Evolutionary conservation across 2,329 filamentous ascomycete genomes (phyloP).

Genomic region (Fulvia fulva): DNA sequence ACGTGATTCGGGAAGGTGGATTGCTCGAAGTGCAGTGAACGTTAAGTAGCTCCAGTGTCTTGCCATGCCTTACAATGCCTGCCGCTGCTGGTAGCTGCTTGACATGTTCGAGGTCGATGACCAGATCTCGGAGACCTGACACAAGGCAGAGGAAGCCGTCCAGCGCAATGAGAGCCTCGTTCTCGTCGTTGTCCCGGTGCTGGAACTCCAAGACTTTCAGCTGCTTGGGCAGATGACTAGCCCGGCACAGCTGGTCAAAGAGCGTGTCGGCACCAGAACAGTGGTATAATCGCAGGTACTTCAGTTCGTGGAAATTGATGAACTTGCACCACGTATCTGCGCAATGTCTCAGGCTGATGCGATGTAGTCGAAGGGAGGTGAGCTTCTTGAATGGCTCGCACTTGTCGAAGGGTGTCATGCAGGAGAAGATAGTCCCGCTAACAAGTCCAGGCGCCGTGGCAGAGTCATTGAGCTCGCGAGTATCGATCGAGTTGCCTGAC

Average conservation of each 20-base stretch:
- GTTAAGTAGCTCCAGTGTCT: constrained; percentile 43
- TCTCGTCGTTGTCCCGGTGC: constrained; percentile 46
- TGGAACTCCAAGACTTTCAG: constrained; percentile 46
- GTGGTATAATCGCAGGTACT: constrained; percentile 41
- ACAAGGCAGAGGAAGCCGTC: constrained; percentile 48
- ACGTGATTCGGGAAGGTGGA: constrained; percentile 3
- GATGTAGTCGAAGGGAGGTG: constrained; percentile 43
- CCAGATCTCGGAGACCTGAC: constrained; percentile 42
- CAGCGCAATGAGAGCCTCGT: constrained; percentile 44
- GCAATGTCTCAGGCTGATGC: constrained; percentile 45
- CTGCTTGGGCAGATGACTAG: constrained; percentile 41
- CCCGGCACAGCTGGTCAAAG: constrained; percentile 46
- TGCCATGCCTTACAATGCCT: constrained; percentile 44
- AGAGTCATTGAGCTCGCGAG: constrained; percentile 45
- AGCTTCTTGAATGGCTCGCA: constrained; percentile 43
- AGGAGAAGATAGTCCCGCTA: constrained; percentile 44
- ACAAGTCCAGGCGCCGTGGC: constrained; percentile 46
- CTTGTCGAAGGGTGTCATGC: constrained; percentile 45
- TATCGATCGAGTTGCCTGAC: constrained; percentile 17
- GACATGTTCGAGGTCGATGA: constrained; percentile 42
- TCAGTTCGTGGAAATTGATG: constrained; percentile 44
- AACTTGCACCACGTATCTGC: constrained; percentile 47
- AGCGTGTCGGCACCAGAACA: constrained; percentile 46
- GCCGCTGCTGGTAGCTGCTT: constrained; percentile 41
- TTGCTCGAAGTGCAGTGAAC: constrained; percentile 38